Evolutionary conservation across 305 asterid genomes (phyloP), one percentile per base, ranked within the genome.

Genomic region (Euphrasia arctica): DNA sequence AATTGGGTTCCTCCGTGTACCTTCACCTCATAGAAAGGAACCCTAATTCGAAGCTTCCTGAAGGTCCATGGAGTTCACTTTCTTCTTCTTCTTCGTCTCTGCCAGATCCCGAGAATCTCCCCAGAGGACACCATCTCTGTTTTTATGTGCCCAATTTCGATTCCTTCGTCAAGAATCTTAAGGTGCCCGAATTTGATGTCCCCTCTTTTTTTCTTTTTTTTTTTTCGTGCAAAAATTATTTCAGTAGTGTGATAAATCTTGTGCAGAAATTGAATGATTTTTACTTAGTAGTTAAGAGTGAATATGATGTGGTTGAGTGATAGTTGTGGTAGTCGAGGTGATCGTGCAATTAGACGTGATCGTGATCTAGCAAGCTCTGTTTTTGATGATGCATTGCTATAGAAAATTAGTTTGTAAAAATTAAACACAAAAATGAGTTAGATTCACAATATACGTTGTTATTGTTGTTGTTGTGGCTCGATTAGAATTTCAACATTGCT

Each of bases 101-200:
- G 18, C 78, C 82, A 1, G 86, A 80, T 66, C 87, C 95, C 48
- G 71, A 66, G 80, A 56, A 79, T 52, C 85, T 91, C 0, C 87
- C 77, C 47, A 83, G 96, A 70, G 95, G 92, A 34, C 95, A 89
- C 81, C 98, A 91, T 80, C 57, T 91, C 75, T 91, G 96, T 69
- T 71, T 91, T 71, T 83, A 78, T 22, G 82, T 91, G 34, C 80
- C 94, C 67, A 68, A 91, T 77, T 82, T 88, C 39, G 83, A 91
- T 75, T 73, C 88, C 70, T 79, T 89, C 48, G 76, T 89, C 72
- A 85, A 73, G 75, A 72, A 60, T 65, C 82, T 86, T 34, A 83
- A 87, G 98, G 96, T 84, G 66, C 42, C 7, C 18, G 11, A 2
- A 45, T 48, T 5, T 60, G 25, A 11, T 59, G 51, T 22, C 18